Base-by-base conservation (phyloP, 148 eudicot species). In the Beta vulgaris region DNA sequence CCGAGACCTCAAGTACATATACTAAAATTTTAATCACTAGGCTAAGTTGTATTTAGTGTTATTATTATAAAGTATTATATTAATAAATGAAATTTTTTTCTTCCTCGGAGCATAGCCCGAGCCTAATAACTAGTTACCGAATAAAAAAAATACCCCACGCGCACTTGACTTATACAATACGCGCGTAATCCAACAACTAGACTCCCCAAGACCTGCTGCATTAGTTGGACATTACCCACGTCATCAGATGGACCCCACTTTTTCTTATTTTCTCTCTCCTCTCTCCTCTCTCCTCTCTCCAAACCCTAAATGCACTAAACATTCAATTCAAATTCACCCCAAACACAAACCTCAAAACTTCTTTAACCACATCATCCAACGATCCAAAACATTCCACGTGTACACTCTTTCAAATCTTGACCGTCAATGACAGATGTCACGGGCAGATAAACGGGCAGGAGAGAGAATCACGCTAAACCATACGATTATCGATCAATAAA, bases 371-470 rank as follows among this genome's bases (percentile, higher is more conserved):
- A 65, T 37, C 73, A 63, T 71, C 63, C 14, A 49, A 71, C 76
- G 69, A 28, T 49, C 0, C 29, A 76, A 40, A 59, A 16, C 1
- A 12, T 21, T 64, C 84, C 85, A 81, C 88, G 86, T 84, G 74
- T 82, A 64, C 40, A 0, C 1, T 0, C 0, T 9, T 23, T 74
- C 2, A 31, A 43, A 86, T 86, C 89, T 37, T 2, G 3, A 16
- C 87, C 89, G 74, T 84, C 54, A 64, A 21, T 84, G 80, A 78
- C 85, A 86, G 80, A 25, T 75, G 63, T 46, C 42, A 10, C 62
- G 79, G 82, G 35, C 76, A 75, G 11, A 18, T 34, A 1, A 7
- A 0, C 60, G 77, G 78, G 71, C 75, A 82, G 35, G 69, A 55
- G 63, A 79, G 62, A 77, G 80, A 69, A 35, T 2, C 36, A 28